A percentile compares a stretch with the other conserved stretches of the same genome.
Conservation (phyloP, 176 grass and related monocot genomes). For the Oryza nivara region DNA sequence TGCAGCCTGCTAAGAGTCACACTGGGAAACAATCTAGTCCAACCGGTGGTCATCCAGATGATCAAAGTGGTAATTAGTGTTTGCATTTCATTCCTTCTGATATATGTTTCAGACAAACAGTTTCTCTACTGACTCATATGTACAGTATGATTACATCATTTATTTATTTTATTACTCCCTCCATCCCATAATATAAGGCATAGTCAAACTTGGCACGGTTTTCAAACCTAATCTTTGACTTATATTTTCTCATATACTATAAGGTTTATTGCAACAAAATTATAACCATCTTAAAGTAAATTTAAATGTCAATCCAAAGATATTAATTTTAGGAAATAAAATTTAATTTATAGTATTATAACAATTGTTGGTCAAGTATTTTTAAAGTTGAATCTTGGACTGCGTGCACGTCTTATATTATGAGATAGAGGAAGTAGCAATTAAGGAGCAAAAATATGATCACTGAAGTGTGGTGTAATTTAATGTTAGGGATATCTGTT, state of each 20-base stretch:
- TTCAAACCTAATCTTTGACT: too few species aligned
- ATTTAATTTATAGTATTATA: too few species aligned
- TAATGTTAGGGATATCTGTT: background rate
- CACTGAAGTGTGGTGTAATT: background rate
- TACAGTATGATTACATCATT: background rate
- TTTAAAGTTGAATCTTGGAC: too few species aligned
- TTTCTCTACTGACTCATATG: background rate
- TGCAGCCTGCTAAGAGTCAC: conserved; percentile 19
- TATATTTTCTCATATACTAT: too few species aligned
- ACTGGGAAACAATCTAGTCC: background rate
- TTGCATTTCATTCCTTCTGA: background rate
- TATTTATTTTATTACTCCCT: background rate
- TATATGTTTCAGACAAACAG: conserved; percentile 9
- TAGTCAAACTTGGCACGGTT: too few species aligned
- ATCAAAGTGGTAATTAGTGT: conserved; percentile 21
- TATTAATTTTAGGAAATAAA: too few species aligned
- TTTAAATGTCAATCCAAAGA: too few species aligned
- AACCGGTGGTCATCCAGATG: conserved; percentile 6
- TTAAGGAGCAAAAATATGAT: background rate
- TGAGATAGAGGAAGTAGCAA: background rate
- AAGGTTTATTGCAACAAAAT: too few species aligned
- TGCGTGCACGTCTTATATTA: too few species aligned
- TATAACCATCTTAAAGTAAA: too few species aligned
- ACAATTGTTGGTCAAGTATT: too few species aligned
- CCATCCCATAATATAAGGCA: too few species aligned